Evolutionary conservation across 106 monocot genomes (phyloP).

Genomic region (Platanthera guangdongensis): DNA sequence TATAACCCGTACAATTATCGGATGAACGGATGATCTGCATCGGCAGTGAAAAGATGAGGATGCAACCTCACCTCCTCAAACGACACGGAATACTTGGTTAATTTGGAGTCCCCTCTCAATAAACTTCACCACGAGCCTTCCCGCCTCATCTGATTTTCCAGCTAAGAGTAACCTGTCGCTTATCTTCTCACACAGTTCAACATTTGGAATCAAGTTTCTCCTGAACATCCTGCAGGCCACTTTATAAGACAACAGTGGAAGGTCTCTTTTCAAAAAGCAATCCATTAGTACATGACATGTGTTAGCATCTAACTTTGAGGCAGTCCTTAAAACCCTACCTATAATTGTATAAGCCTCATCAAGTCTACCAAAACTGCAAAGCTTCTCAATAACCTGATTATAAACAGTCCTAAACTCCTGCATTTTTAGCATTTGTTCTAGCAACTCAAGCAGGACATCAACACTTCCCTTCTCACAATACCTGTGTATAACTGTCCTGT

Average conservation of each 20-base stretch:
- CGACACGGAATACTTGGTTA: not conserved
- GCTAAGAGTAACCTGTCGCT: constrained; percentile 33
- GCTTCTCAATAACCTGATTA: constrained; percentile 80
- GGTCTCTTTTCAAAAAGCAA: constrained; percentile 40
- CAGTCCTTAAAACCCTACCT: constrained; percentile 70
- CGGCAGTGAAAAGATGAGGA: not conserved
- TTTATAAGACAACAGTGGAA: constrained; percentile 60
- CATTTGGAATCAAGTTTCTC: constrained; percentile 75
- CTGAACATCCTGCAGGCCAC: constrained; percentile 83
- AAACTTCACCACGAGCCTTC: constrained; percentile 54
- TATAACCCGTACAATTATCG: not conserved
- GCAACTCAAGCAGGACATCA: constrained; percentile 56
- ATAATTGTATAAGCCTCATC: constrained; percentile 72
- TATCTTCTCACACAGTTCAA: constrained; percentile 60
- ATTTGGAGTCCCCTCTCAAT: constrained; percentile 58
- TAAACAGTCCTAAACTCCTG: constrained; percentile 58
- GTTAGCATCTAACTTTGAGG: constrained; percentile 57
- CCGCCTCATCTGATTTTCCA: constrained; percentile 36
- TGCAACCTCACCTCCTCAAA: not conserved
- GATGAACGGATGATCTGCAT: not conserved
- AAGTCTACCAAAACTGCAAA: constrained; percentile 67
- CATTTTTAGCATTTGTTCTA: constrained; percentile 63
- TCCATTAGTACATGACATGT: constrained; percentile 67
- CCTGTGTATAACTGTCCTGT: constrained; percentile 77
- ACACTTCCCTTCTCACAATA: constrained; percentile 72